Evolutionary conservation across 306 rosid species (phyloP), one percentile per base, ranked within the genome.

Genomic region (Betula pendula): DNA sequence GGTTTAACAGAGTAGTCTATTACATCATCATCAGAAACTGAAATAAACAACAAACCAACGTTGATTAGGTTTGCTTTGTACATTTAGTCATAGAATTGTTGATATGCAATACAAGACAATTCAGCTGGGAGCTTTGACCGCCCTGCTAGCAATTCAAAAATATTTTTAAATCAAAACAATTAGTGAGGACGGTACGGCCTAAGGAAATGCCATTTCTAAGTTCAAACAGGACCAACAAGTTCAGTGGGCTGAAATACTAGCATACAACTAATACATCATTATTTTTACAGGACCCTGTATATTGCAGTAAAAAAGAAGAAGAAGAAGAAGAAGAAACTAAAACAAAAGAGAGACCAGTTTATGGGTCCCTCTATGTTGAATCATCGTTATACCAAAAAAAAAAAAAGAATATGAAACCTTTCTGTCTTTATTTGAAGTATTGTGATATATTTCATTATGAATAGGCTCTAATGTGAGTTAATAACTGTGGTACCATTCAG

Each of bases 1-100:
- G 97, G 96, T 81, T 93, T 90, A 77, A 77, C 68, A 3, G 96
- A 76, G 88, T 93, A 93, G 88, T 90, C 97, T 77, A 90, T 86
- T 84, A 86, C 96, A 12, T 93, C 96, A 50, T 92, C 94, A 84
- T 90, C 96, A 63, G 92, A 93, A 52, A 90, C 97, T 89, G 89
- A 42, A 62, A 80, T 29, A 65, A n/a, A 77, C 14, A 47, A 79
- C 74, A n/a, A 81, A 65, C 9, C 27, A 70, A 80, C 60, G 35
- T 3, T 68, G 75, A 51, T 73, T 47, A 67, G 35, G 47, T 24
- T 27, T 44, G 56, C 59, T 68, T 42, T 53, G 73, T 71, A 38
- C 53, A 70, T 5, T 49, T 19, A 43, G 72, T 43, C 43, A 65
- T 44, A 44, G 13, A 62, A 20, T 27, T 40, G 55, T 55, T 33